These are phyloP conservation scores for Gaeumannomyces tritici DNA, from an alignment of 2,329 filamentous ascomycete species.

Conservation along the genomic window DNA sequence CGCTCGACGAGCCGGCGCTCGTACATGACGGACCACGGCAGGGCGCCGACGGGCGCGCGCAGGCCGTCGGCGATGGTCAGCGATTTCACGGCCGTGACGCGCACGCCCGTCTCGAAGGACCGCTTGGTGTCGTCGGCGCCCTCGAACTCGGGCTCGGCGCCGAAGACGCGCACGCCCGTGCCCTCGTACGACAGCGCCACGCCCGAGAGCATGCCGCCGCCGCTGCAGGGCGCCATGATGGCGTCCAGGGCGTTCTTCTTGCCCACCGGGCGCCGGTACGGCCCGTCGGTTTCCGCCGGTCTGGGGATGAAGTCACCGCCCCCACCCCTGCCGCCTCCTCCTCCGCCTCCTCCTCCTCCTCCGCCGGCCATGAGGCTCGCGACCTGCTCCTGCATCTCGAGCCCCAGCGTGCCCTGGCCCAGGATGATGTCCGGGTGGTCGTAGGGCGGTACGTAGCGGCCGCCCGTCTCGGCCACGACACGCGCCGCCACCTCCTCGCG, in stretches of 20 bases:
- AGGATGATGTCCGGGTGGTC: slow-evolving; percentile 88
- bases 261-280: slow-evolving; percentile 2
- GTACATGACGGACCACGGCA: slow-evolving; percentile 71
- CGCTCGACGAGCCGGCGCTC: slow-evolving; percentile 59
- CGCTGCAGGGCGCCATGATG: slow-evolving; percentile 76
- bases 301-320: slow-evolving; percentile 6
- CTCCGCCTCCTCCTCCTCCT: slow-evolving; percentile 8
- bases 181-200: slow-evolving; percentile 67
- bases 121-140: slow-evolving; percentile 76
- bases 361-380: slow-evolving; percentile 33
- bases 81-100: slow-evolving; percentile 60
- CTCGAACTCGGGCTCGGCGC: slow-evolving; percentile 73
- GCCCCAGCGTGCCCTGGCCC: slow-evolving; percentile 80
- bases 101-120: slow-evolving; percentile 53
- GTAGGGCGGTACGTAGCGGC: slow-evolving; percentile 78
- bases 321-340: slow-evolving; percentile 12
- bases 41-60: slow-evolving; percentile 67
- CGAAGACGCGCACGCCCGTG: slow-evolving; percentile 70
- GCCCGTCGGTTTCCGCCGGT: not conserved
- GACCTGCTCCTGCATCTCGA: slow-evolving; percentile 75
- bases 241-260: slow-evolving; percentile 47
- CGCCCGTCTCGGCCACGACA: slow-evolving; percentile 62
- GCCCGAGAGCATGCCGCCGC: slow-evolving; percentile 80
- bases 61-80: slow-evolving; percentile 85
- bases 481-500: slow-evolving; percentile 67